Evolutionary conservation across 192 early-diverging fungal genomes (phyloP), one percentile per base, ranked within the genome.

Genomic region (Linnemannia schmuckeri): DNA sequence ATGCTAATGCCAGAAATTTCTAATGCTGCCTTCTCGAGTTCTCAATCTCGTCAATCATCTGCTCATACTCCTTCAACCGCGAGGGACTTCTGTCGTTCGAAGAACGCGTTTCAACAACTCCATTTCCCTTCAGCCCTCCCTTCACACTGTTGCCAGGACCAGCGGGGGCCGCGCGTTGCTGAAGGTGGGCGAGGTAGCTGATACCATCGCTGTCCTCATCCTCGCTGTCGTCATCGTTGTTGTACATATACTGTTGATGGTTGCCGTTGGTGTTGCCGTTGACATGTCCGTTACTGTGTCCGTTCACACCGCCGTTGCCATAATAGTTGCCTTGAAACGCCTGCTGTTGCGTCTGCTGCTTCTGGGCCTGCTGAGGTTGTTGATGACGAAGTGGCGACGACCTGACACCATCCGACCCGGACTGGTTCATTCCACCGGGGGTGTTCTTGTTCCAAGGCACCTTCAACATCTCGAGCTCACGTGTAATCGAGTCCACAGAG

Each of bases 31-130:
- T 74, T 70, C 77, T 63, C 0, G 83, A 24, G 47, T 74, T 85
- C 55, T 79, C 83, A 37, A 85, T 73, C 78, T 86, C 84, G 44
- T 81, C 79, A 86, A 86, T 86, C 84, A 86, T 86, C n/a, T 86
- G 84, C 57, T 86, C 84, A 27, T 86, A 86, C 79, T 86, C 84
- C 63, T 81, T 76, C 33, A 86, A 75, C 27, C 84, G 74, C 13
- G 84, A 86, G 10, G 84, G 78, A 47, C 70, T 81, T 22, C 84
- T 40, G 12, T 86, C 84, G 68, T 86, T 86, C 30, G 77, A 72
- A 18, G 78, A 81, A 55, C 68, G 83, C 66, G 83, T 85, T 72
- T 85, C 83, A 27, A 63, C 68, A 30, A 42, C 66, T 22, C 42
- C 38, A 5, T 42, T 42, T n/a, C 70, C 41, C 10, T 10, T 30